phyloP scores from a whole-genome alignment of 106 monocot genomes.

The Acanthochlamys bracteata region DNA sequence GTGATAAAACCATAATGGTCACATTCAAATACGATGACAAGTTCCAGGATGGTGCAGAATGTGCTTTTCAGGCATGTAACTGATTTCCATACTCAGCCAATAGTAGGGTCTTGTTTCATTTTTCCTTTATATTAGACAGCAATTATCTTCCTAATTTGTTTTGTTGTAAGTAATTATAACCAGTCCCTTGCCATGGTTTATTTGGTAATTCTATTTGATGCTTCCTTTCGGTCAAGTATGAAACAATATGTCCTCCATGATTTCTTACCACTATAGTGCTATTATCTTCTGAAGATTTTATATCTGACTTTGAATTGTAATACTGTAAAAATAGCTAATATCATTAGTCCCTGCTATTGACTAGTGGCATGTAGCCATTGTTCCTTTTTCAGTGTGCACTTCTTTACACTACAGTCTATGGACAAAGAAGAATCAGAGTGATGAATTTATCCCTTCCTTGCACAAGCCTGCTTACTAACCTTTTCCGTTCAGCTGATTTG shows the following conservation, averaged over 20 bases:
- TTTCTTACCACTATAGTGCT: too few species aligned
- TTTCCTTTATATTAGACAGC: too few species aligned
- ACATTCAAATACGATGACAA: slow-evolving; percentile 99
- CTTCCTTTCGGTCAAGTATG: too few species aligned
- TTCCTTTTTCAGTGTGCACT: slow-evolving; percentile 68
- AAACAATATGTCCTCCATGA: too few species aligned
- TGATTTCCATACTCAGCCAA: not conserved
- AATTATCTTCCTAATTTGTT: too few species aligned
- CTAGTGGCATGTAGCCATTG: not conserved
- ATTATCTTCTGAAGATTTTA: too few species aligned
- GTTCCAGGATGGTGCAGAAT: slow-evolving; percentile 85
- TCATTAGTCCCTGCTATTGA: not conserved
- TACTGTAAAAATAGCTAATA: too few species aligned
- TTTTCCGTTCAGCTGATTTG: slow-evolving; percentile 90
- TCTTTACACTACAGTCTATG: slow-evolving; percentile 93
- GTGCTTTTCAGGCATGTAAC: slow-evolving; percentile 27
- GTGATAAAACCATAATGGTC: slow-evolving; percentile 97
- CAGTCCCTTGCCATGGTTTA: too few species aligned
- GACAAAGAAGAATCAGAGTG: slow-evolving; percentile 97
- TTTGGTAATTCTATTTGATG: too few species aligned
- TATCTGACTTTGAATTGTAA: too few species aligned
- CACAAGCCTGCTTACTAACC: slow-evolving; percentile 68
- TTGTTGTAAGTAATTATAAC: too few species aligned
- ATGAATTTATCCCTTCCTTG: slow-evolving; percentile 91
- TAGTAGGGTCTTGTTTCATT: not conserved